A percentile compares a stretch with the other conserved stretches of the same genome.
Evolutionary conservation across 208 protist genomes (phyloP).

Genomic region (Wallacemonas collosoma): DNA sequence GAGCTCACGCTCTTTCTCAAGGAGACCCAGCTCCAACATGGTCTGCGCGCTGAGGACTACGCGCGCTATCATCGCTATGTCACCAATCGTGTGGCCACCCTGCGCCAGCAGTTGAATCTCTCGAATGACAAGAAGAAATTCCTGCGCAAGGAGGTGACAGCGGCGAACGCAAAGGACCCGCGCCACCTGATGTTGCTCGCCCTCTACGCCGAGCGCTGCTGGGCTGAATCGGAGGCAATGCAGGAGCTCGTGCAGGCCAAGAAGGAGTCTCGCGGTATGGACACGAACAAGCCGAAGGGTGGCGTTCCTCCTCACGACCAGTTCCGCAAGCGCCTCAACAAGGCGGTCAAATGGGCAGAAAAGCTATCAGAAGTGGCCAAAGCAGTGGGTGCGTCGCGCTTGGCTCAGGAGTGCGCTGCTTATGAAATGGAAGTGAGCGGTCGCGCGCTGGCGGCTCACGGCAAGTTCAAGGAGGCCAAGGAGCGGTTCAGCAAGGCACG

Average conservation of each 20-base stretch:
- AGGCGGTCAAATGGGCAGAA: conserved; percentile 77
- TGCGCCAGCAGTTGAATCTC: conserved; percentile 76
- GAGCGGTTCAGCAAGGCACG: conserved; percentile 52
- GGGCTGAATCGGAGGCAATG: conserved; percentile 73
- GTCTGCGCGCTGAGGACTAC: conserved; percentile 83
- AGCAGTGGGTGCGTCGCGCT: conserved; percentile 50
- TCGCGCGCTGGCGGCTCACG: conserved; percentile 50
- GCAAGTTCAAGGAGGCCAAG: conserved; percentile 60
- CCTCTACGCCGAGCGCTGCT: conserved; percentile 85
- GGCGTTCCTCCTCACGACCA: conserved; percentile 59
- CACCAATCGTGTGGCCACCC: conserved; percentile 72
- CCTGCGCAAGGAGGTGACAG: conserved; percentile 71
- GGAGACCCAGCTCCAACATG: conserved; percentile 88
- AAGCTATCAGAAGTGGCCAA: conserved; percentile 54
- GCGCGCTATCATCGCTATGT: conserved; percentile 80
- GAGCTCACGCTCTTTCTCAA: conserved; percentile 78
- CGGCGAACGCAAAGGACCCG: conserved; percentile 53
- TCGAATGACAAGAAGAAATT: conserved; percentile 83
- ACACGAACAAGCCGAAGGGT: conserved; percentile 49
- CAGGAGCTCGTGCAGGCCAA: conserved; percentile 51
- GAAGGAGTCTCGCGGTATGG: conserved; percentile 27
- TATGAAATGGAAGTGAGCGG: conserved; percentile 68
- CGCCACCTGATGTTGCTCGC: conserved; percentile 78
- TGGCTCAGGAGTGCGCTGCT: conserved; percentile 55
- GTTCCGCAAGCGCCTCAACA: conserved; percentile 88